Conservation (phyloP, 2,329 filamentous ascomycete genomes). For the Magnaporthales sp. region DNA sequence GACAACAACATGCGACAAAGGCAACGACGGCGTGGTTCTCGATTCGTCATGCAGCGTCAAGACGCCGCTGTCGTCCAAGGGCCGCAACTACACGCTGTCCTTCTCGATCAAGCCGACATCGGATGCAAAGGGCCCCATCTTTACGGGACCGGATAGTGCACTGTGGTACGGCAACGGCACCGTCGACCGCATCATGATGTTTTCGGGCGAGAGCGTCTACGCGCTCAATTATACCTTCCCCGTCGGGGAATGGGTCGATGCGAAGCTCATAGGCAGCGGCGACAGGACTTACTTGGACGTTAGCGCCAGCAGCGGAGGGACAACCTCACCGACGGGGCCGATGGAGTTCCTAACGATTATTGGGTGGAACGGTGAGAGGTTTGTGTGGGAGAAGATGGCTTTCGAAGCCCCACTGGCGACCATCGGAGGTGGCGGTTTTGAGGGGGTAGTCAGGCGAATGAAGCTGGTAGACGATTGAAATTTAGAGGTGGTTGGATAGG, state of each 20-base stretch:
- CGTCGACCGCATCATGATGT: slow-evolving; percentile 24
- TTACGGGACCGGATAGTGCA: slow-evolving; percentile 32
- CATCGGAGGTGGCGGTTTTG: slow-evolving; percentile 23
- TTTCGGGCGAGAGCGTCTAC: slow-evolving; percentile 25
- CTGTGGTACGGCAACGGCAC: slow-evolving; percentile 22
- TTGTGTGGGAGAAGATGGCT: slow-evolving; percentile 32
- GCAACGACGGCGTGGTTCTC: slow-evolving; percentile 20
- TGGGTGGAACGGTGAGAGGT: slow-evolving; percentile 29
- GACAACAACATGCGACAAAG: slow-evolving; percentile 25
- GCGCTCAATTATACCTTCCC: slow-evolving; percentile 24
- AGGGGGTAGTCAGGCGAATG: slow-evolving; percentile 21
- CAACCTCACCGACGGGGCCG: slow-evolving; percentile 10
- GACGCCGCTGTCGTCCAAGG: slow-evolving; percentile 43
- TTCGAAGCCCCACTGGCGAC: slow-evolving; percentile 33
- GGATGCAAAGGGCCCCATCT: slow-evolving; percentile 24
- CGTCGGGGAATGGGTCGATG: slow-evolving; percentile 17
- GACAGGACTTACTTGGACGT: slow-evolving; percentile 21
- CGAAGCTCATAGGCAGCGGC: slow-evolving; percentile 20
- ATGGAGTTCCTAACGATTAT: slow-evolving; percentile 33
- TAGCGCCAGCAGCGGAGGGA: slow-evolving; percentile 5
- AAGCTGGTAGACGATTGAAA: slow-evolving; percentile 10
- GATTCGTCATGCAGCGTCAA: slow-evolving; percentile 28
- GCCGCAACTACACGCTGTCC: slow-evolving; percentile 45
- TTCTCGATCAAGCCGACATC: slow-evolving; percentile 23
- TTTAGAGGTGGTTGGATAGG: not conserved